These are phyloP conservation scores for Lentinula sp. DNA, from an alignment of 768 basidiomycete genomes.

Conservation along the genomic window DNA sequence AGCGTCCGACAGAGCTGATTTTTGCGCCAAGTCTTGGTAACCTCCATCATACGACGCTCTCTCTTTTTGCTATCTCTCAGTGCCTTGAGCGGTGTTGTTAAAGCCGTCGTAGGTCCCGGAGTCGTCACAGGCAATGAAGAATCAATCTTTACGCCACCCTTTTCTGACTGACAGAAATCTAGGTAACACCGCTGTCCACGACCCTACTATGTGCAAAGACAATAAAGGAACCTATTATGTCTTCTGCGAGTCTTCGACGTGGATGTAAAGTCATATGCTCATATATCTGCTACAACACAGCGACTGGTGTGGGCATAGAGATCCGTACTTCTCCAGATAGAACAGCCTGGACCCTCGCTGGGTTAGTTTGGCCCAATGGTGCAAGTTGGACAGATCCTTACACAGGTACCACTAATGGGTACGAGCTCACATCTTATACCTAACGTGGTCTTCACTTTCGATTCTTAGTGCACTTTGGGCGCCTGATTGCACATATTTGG, in stretches of 20 bases:
- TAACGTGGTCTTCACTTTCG: not conserved
- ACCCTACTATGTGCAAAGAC: constrained; percentile 25
- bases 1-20: not conserved
- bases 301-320: constrained; percentile 22
- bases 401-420: constrained; percentile 24
- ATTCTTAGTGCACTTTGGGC: constrained; percentile 21
- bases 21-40: not conserved
- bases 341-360: constrained; percentile 20
- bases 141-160: not conserved
- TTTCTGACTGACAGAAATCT: constrained; percentile 4
- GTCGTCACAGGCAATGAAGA: not conserved
- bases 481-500: constrained; percentile 24
- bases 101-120: constrained; percentile 3
- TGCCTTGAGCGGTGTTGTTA: not conserved
- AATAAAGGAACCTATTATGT: constrained; percentile 22
- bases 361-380: constrained; percentile 25
- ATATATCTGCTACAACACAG: constrained; percentile 2
- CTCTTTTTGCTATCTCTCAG: not conserved
- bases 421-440: not conserved
- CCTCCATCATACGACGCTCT: not conserved
- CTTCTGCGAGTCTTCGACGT: constrained; percentile 14
- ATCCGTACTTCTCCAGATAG: constrained; percentile 27
- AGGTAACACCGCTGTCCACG: constrained; percentile 18
- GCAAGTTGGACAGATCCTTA: constrained; percentile 26
- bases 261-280: not conserved